A percentile compares a stretch with the other conserved stretches of the same genome.
These are phyloP conservation scores for Corymbia maculata DNA, from an alignment of 345 rosid genomes.

Conservation along the genomic window DNA sequence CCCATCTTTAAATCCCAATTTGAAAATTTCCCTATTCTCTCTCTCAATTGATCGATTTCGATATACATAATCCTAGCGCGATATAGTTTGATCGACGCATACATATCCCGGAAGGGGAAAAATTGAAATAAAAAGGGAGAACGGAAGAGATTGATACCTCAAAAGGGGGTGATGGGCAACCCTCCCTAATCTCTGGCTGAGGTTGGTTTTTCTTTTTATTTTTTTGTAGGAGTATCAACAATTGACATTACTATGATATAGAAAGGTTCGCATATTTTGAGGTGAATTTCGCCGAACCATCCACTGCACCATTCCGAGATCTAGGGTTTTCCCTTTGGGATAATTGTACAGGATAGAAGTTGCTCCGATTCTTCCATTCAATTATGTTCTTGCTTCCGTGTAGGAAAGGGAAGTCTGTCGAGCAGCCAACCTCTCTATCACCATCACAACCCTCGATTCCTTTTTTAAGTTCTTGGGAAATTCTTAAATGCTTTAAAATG, in stretches of 20 bases:
- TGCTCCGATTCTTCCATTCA: not conserved
- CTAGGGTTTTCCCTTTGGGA: fast-evolving
- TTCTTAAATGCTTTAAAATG: not conserved
- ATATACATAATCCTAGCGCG: no score
- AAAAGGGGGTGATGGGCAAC: fast-evolving
- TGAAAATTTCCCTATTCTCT: fast-evolving
- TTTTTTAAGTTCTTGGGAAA: not conserved
- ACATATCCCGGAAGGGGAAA: fast-evolving
- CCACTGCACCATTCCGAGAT: fast-evolving
- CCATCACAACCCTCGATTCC: not conserved
- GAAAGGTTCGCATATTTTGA: no score
- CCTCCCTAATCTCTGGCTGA: not conserved
- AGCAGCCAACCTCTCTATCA: not conserved
- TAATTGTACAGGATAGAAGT: not conserved
- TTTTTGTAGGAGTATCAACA: no score
- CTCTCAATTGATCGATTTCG: not conserved
- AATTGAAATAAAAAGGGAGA: no score
- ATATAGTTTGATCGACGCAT: not conserved
- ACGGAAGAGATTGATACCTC: not conserved
- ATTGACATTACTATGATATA: not conserved
- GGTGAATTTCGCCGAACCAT: fast-evolving
- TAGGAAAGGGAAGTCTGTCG: not conserved
- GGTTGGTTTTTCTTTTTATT: no score
- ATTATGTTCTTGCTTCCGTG: not conserved
- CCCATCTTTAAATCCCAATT: not conserved